Evolutionary conservation across 345 rosid genomes (phyloP).

Genomic region (Murraya paniculata): DNA sequence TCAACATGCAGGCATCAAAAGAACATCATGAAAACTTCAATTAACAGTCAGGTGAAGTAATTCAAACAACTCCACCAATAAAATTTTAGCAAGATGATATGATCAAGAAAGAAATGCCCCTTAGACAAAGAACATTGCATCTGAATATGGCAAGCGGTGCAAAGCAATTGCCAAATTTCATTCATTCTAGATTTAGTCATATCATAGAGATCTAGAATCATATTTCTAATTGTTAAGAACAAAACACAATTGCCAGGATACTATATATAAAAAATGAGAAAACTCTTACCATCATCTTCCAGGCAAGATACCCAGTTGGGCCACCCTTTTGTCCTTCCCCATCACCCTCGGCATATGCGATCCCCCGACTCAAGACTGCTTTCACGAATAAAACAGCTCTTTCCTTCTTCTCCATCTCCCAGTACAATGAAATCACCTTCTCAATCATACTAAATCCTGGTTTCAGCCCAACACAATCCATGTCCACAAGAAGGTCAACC

Average conservation of each 20-base stretch:
- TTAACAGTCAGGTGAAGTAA: background rate
- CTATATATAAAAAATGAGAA: background rate
- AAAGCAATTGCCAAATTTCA: background rate
- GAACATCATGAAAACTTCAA: background rate
- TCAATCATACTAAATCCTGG: constrained; percentile 93
- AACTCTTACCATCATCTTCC: constrained; percentile 86
- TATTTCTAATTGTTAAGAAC: background rate
- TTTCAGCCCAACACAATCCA: constrained; percentile 88
- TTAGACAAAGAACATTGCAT: background rate
- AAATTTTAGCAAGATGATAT: background rate
- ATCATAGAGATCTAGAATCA: background rate
- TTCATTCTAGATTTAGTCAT: background rate
- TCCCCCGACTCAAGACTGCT: constrained; percentile 62
- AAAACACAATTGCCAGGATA: background rate
- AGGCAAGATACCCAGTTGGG: constrained; percentile 86
- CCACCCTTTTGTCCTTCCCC: constrained; percentile 72
- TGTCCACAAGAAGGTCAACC: constrained; percentile 71
- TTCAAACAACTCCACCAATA: background rate
- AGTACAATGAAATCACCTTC: constrained; percentile 84
- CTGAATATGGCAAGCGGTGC: background rate
- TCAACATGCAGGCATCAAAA: background rate
- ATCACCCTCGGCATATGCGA: constrained; percentile 38
- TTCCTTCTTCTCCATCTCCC: constrained; percentile 71
- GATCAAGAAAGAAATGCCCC: background rate
- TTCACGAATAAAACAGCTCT: constrained; percentile 61